Conservation (phyloP, 2,329 filamentous ascomycete species). For the Neobulgaria alba region DNA sequence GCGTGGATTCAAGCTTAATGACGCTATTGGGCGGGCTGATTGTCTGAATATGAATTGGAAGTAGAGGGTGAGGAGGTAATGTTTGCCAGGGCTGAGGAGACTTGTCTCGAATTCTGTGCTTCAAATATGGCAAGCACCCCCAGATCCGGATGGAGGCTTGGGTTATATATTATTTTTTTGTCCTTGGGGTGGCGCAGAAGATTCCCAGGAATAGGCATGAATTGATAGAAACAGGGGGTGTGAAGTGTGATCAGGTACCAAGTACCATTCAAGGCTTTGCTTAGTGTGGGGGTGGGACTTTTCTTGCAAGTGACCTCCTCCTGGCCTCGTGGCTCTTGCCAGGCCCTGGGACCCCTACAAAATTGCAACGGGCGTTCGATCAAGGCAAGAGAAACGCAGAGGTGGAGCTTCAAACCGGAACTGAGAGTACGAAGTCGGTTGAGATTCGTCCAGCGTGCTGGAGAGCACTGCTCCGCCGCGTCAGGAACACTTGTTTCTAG, state of each 20-base stretch:
- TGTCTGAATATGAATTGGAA: too few relatives aligned
- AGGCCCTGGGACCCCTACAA: conserved; percentile 2
- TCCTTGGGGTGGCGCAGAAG: conserved; percentile 19
- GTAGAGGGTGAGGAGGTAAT: conserved; percentile 6
- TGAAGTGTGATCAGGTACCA: conserved; percentile 2
- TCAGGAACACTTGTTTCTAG: too few relatives aligned
- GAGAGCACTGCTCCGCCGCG: too few relatives aligned
- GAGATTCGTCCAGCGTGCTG: too few relatives aligned
- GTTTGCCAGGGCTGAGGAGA: conserved; percentile 4
- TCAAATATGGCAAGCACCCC: neutral
- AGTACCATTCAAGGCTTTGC: conserved; percentile 4
- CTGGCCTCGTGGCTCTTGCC: conserved; percentile 17
- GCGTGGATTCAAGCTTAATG: too few relatives aligned
- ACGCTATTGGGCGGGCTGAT: too few relatives aligned
- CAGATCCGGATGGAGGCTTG: conserved; percentile 1
- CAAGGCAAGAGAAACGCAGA: conserved; percentile 8
- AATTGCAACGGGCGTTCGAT: conserved; percentile 11
- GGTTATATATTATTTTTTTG: conserved; percentile 13
- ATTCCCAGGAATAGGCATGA: conserved; percentile 1
- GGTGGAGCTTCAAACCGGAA: conserved; percentile 10
- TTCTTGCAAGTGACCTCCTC: conserved; percentile 8
- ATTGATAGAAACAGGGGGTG: conserved; percentile 1
- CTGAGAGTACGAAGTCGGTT: conserved; percentile 13
- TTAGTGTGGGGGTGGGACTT: conserved; percentile 15
- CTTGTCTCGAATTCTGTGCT: neutral